Evolutionary conservation across 2,329 filamentous ascomycete genomes (phyloP), one percentile per base, ranked within the genome.

Genomic region (Diaporthe caulivora): DNA sequence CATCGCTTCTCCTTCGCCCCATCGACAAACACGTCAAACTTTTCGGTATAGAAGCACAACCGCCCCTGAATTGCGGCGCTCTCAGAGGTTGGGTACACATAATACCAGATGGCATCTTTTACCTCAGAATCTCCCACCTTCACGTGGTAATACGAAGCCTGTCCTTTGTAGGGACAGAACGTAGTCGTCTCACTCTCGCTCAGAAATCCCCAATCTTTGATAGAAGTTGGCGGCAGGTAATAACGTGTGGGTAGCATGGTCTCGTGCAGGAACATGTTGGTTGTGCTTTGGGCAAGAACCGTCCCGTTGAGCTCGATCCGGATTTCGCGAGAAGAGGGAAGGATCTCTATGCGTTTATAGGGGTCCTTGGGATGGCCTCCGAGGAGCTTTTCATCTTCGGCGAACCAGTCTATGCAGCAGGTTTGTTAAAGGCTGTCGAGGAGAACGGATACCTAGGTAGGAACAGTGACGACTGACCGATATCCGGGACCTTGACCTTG

Each of bases 1-100:
- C 51, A 55, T 47, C 21, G 53, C 53, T 70, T n/a, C n/a, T 78
- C 76, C 69, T 70, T 75, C 42, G 71, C 78, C 1, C 90, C 90
- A 74, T 90, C 89, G 8, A 92, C 76, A 72, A 84, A 82, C n/a
- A 93, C 86, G 74, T 92, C 89, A 1, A 93, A 89, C 80, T 90
- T 91, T 79, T 93, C 92, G 75, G 93, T 92, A 76, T 92, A 93
- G 74, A 93, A 93, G 77, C 90, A 92, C 69, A 92, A 60, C 60
- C 85, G 78, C 2, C 90, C 90, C 1, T 87, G 87, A 74, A 93
- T 83, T 2, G 80, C 81, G 2, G 85, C 86, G 71, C 88, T 88
- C 80, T 93, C 92, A 0, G 83, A 77, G 0, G 87, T 89, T 3
- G 92, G 90, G 15, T 85, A 84, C 21, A 82, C 82, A 72, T 93